These are phyloP conservation scores for Pythium sukuiense DNA, from an alignment of 352 stramenopile species.

Conservation along the genomic window DNA sequence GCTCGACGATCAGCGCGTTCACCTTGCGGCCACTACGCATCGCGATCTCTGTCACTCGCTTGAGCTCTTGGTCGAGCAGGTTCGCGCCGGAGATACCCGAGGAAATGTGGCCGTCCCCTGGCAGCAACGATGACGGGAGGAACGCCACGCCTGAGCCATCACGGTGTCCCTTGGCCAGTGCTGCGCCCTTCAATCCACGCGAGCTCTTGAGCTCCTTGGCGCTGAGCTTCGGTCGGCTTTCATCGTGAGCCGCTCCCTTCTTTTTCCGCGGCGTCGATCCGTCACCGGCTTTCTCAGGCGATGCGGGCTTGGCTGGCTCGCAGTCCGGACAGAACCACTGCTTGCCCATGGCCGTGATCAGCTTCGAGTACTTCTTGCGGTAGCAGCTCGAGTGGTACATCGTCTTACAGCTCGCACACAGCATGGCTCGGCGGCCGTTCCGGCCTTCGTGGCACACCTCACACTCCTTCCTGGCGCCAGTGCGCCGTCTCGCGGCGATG, in stretches of 20 bases:
- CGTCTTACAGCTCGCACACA: constrained; percentile 77
- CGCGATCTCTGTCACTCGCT: constrained; percentile 69
- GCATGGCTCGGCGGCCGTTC: constrained; percentile 72
- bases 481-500: constrained; percentile 66
- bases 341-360: constrained; percentile 56
- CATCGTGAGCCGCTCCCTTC: constrained; percentile 13
- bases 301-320: constrained; percentile 37
- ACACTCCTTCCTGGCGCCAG: constrained; percentile 66
- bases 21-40: constrained; percentile 70
- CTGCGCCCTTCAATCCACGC: constrained; percentile 9
- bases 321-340: constrained; percentile 86
- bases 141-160: constrained; percentile 7
- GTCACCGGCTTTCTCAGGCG: constrained; percentile 35
- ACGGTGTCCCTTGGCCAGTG: constrained; percentile 9
- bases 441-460: constrained; percentile 72
- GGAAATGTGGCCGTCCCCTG: neutral
- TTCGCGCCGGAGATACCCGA: neutral
- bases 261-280: constrained; percentile 34
- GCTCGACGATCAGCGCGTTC: constrained; percentile 73
- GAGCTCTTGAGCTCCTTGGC: constrained; percentile 12
- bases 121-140: neutral
- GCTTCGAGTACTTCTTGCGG: constrained; percentile 72
- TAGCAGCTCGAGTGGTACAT: constrained; percentile 88
- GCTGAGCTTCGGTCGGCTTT: constrained; percentile 9
- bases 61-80: constrained; percentile 45